phyloP scores from a whole-genome alignment of 2,329 filamentous ascomycete species.

The Aspergillus caelatus region DNA sequence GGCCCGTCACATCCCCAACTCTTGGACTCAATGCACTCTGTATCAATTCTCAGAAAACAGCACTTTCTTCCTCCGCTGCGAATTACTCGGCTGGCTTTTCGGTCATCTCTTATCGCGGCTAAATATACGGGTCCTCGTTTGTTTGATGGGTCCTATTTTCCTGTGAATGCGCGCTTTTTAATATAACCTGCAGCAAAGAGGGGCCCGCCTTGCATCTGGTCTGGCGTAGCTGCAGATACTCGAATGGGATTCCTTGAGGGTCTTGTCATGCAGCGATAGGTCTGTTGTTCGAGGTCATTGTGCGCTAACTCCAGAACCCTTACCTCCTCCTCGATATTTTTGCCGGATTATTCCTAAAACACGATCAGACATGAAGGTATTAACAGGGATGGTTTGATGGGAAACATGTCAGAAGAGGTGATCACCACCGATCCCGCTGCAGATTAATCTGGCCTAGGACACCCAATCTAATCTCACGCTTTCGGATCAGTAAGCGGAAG shows the following conservation, averaged over 20 bases:
- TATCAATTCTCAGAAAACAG: not conserved
- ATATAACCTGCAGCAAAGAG: not conserved
- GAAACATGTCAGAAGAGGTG: not conserved
- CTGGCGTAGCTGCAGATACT: not conserved
- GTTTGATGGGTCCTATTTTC: not conserved
- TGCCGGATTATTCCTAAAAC: not conserved
- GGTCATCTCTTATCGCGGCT: not conserved
- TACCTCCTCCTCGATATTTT: not conserved
- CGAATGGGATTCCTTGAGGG: not conserved
- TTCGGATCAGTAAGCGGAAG: not conserved
- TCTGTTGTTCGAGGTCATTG: not conserved
- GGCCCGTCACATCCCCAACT: not conserved
- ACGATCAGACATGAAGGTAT: too few species aligned
- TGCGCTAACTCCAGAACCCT: not conserved
- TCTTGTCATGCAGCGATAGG: not conserved
- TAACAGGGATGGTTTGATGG: not conserved
- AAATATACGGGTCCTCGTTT: not conserved
- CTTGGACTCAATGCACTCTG: not conserved
- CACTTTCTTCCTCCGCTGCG: not conserved
- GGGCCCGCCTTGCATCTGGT: not conserved
- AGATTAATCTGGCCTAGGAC: too few species aligned
- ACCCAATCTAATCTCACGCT: not conserved
- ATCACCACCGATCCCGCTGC: not conserved
- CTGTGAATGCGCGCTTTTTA: not conserved
- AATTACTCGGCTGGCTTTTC: too few species aligned